Conservation (phyloP, 192 early-diverging fungal genomes). For the Neocallimastix lanati region DNA sequence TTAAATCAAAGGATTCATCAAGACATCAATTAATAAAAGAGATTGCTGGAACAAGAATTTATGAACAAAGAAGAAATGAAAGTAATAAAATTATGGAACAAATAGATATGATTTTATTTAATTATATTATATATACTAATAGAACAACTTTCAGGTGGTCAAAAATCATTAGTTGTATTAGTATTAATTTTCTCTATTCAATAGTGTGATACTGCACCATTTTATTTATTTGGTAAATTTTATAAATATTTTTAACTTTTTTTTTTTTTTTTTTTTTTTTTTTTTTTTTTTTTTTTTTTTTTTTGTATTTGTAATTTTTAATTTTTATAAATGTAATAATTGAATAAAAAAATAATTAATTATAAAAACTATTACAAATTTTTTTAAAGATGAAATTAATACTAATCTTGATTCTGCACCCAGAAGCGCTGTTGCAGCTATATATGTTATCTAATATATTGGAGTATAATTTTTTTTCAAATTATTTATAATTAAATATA, state of each 20-base stretch:
- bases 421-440: constrained; percentile 75
- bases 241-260: too few relatives aligned
- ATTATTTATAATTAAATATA: too few relatives aligned
- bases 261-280: too few relatives aligned
- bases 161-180: constrained; percentile 93
- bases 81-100: constrained; percentile 85
- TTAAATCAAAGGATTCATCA: constrained; percentile 83
- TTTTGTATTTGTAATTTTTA: too few relatives aligned
- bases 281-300: too few relatives aligned
- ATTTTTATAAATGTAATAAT: too few relatives aligned
- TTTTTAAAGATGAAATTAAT: constrained; percentile 82
- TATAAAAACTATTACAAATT: too few relatives aligned
- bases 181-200: constrained; percentile 97
- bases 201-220: constrained; percentile 92
- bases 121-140: too few relatives aligned
- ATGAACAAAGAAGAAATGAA: constrained; percentile 76
- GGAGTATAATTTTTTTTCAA: too few relatives aligned
- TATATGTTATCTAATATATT: too few relatives aligned
- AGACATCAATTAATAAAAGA: constrained; percentile 81
- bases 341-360: too few relatives aligned
- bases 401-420: constrained; percentile 90
- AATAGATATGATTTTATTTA: too few relatives aligned
- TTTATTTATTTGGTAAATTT: constrained; percentile 64
- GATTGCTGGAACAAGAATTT: constrained; percentile 91
- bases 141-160: constrained; percentile 91